Evolutionary conservation across 441 rosid species (phyloP).

Genomic region (Gossypium lobatum): DNA sequence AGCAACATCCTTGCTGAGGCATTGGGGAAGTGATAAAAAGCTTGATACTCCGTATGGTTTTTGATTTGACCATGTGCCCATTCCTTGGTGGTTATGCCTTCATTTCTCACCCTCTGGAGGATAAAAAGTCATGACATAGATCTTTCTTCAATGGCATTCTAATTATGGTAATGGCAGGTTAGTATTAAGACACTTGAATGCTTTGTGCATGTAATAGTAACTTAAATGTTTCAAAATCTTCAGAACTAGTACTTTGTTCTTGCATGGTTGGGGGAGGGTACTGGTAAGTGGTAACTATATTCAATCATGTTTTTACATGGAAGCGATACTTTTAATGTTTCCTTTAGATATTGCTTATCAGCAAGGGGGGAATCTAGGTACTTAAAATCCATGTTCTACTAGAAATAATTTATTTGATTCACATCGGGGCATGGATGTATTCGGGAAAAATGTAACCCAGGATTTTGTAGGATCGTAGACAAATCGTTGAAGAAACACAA

Average conservation of each 20-base stretch:
- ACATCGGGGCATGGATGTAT: not conserved
- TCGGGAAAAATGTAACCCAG: not conserved
- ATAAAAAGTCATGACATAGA: not conserved
- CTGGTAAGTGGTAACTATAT: not conserved
- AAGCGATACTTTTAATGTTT: not conserved
- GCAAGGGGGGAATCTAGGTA: not conserved
- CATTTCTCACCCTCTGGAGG: not conserved
- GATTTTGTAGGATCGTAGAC: not conserved
- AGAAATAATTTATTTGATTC: not conserved
- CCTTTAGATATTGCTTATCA: not conserved
- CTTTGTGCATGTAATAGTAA: not conserved
- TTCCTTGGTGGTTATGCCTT: constrained; percentile 1
- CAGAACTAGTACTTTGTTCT: not conserved
- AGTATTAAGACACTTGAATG: not conserved
- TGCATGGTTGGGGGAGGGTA: not conserved
- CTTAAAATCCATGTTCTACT: no score
- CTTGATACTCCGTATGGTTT: not conserved
- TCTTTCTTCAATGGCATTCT: not conserved
- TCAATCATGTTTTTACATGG: not conserved
- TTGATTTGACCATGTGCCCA: not conserved
- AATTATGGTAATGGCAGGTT: not conserved
- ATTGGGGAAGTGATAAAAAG: constrained; percentile 19
- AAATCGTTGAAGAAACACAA: not conserved
- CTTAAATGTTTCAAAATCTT: not conserved
- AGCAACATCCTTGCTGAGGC: constrained; percentile 39